Evolutionary conservation across 768 basidiomycete genomes (phyloP), one percentile per base, ranked within the genome.

Genomic region (Hydnum rufescens): DNA sequence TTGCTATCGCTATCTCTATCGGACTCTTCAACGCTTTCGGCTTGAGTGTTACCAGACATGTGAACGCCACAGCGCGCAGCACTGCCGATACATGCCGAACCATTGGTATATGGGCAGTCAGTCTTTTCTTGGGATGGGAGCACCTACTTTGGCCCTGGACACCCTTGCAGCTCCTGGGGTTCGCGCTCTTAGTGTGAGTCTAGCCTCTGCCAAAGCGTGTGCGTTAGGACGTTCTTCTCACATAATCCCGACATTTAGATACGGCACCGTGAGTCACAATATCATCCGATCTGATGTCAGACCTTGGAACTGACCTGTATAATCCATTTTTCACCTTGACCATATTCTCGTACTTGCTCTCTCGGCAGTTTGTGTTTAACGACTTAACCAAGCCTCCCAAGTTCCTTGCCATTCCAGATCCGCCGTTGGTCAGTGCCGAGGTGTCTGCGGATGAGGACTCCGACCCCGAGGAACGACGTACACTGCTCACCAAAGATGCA

Each of bases 301-400:
- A 6, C 16, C 44, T 47, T 8, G 16, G 16, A 47, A 8, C 34
- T 8, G 8, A 19, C 8, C 8, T 39, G 34, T 19, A 39, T 8
- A 19, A 13, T 28, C 42, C 19, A 19, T 32, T 28, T 8, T 8
- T 31, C n/a, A 46, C 26, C 32, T 44, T n/a, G n/a, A n/a, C n/a
- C 42, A 51, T 52, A 5, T n/a, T 53, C 52, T 19, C 8, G 22
- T 23, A 53, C 49, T 53, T 60, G 30, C 60, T n/a, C n/a, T n/a
- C n/a, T n/a, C n/a, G n/a, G n/a, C n/a, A 85, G 74, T 92, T 93
- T 72, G 69, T 89, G 39, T 96, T 92, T 70, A 95, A 95, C 67
- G 78, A 82, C 60, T 72, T 95, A 29, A 72, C 93, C 53, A 65
- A 66, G 26, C 84, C 86, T 4, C 68, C 76, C 3, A 73, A 74